phyloP scores from a whole-genome alignment of 2,329 filamentous ascomycete species.

The Colletotrichum falcatum region DNA sequence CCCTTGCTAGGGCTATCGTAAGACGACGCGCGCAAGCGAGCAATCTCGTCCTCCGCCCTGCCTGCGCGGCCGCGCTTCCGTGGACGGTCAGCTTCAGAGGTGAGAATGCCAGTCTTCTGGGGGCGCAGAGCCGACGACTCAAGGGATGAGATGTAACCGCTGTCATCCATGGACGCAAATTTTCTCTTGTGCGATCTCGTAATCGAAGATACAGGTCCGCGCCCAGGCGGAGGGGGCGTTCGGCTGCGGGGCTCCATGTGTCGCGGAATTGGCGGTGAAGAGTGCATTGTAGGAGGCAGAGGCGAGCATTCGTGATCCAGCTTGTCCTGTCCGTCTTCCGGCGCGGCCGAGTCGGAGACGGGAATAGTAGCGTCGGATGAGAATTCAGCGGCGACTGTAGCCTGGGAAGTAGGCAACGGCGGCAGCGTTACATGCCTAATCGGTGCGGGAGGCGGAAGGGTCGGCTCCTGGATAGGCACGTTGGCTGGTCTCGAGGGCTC shows the following conservation, averaged over 20 bases:
- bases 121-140: constrained; percentile 89
- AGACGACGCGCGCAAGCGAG: constrained; percentile 89
- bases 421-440: constrained; percentile 54
- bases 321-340: constrained; percentile 63
- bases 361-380: constrained; percentile 85
- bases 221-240: constrained; percentile 79
- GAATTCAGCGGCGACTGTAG: constrained; percentile 65
- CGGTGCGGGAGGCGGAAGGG: constrained; percentile 59
- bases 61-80: constrained; percentile 69
- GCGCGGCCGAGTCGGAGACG: constrained; percentile 73
- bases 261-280: constrained; percentile 85
- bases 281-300: constrained; percentile 78
- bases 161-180: constrained; percentile 85
- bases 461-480: constrained; percentile 58
- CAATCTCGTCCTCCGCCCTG: constrained; percentile 95
- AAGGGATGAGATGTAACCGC: constrained; percentile 95
- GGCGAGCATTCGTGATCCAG: constrained; percentile 72
- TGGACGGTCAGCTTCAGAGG: constrained; percentile 84
- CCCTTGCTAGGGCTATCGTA: constrained; percentile 89
- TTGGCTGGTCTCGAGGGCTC: constrained; percentile 61
- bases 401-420: constrained; percentile 54
- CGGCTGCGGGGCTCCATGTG: constrained; percentile 70
- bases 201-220: constrained; percentile 70
- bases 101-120: constrained; percentile 72
- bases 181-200: constrained; percentile 80